Base-by-base conservation (phyloP, 2,329 filamentous ascomycete genomes). In the Fusarium illudens region DNA sequence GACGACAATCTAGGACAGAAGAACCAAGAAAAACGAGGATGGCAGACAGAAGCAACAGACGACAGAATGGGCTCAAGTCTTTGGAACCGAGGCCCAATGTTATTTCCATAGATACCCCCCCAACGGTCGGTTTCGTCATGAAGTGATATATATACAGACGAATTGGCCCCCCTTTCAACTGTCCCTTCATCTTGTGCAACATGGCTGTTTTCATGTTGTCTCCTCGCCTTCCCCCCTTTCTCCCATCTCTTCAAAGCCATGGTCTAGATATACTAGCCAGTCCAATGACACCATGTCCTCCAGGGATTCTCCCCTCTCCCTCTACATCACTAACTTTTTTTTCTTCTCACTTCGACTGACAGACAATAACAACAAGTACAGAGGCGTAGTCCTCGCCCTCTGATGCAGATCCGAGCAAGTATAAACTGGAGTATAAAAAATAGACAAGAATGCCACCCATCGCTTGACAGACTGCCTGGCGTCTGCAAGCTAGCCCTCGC, bases 121-220 rank as follows among this genome's bases (percentile, higher is more conserved):
- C 37, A 46, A 65, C 60, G 55, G 60, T 58, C 52, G 55, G 60
- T 58, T 48, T 64, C 57, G 17, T 51, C 32, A 49, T 58, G 25
- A 39, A 55, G 36, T 49, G n/a, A n/a, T 62, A 60, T 61, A 57
- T 52, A 65, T 69, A 55, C 57, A 66, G 17, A 63, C 25, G 46
- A 55, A 67, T 34, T 22, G 36, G 29, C 46, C 34, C 34, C 15
- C 3, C 33, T 20, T 20, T 58, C 52, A 57, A 60, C 53, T 54
- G 54, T 48, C 36, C 60, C 52, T 58, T 22, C 32, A n/a, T 17
- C 3, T 19, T 33, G 22, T 27, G 15, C 50, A 50, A 64, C 63
- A 71, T 68, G 60, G 29, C 62, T 64, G 64, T 65, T 68, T 61
- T 64, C 67, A 64, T 68, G 65, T 64, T 55, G 46, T 27, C 7